Evolutionary conservation across 2,329 filamentous ascomycete genomes (phyloP), one percentile per base, ranked within the genome.

Genomic region (Talaromyces sp.): DNA sequence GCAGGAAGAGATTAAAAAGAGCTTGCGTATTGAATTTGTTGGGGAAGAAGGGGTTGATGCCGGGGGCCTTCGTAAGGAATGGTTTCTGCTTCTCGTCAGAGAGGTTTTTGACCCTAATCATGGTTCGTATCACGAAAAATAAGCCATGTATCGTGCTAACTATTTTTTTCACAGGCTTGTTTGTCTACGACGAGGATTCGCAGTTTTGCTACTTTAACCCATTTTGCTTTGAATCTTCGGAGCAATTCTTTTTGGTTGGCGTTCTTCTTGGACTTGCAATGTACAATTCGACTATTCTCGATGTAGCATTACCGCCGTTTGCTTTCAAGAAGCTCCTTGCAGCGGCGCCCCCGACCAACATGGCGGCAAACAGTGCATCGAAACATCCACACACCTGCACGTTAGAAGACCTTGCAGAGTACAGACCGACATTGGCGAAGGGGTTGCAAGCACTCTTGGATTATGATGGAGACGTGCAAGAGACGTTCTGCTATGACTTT

Each of bases 181-280:
- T 97, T 73, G 80, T 90, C 7, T 96, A 96, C 74, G 93, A 96
- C 65, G 91, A 96, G 57, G 92, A 96, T 69, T 96, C 92, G 3
- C 85, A 86, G 54, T 92, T 90, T 71, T 96, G 93, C 76, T 97
- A 96, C 75, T 97, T 97, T 79, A 96, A 96, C 72, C 90, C 92
- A 0, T 86, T 89, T 71, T 91, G 90, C 16, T 92, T 96, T 68
- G 93, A 96, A 73, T 93, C 91, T 0, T 93, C 91, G 0, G 92
- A 96, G 70, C 92, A 96, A 67, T 97, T 91, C 75, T 96, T 95
- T 72, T 82, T 96, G 27, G 90, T 97, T 31, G 93, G 93, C 0
- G 91, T 95, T 12, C 83, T 96, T 7, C 83, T 97, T 60, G 93
- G 93, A 0, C 81, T 97, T 62, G 93, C 93, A 14, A 96, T 97